Conservation (phyloP, 257 asterid genomes). For the Oldenlandia corymbosa region DNA sequence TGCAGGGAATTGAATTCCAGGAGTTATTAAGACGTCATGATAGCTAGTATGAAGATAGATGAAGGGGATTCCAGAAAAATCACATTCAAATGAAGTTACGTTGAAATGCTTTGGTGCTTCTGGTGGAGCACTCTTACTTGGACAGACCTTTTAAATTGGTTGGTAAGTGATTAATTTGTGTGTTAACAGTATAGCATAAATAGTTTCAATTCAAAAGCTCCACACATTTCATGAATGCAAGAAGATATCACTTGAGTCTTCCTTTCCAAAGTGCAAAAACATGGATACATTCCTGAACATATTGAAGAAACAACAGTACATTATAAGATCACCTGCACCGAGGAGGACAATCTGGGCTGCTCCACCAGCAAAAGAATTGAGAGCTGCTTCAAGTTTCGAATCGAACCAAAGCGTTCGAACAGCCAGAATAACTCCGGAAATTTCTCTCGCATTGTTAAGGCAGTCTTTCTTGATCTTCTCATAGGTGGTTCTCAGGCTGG, state of each 20-base stretch:
- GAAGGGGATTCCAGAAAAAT: background rate
- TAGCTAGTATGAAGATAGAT: background rate
- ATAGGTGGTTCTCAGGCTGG: constrained; percentile 48
- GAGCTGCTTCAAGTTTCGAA: constrained; percentile 71
- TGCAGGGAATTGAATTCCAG: constrained; percentile 35
- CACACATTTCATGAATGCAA: background rate
- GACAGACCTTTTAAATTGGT: background rate
- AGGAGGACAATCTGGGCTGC: constrained; percentile 88
- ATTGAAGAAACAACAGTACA: background rate
- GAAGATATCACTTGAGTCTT: background rate
- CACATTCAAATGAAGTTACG: background rate
- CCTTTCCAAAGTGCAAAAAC: background rate
- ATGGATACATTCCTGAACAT: background rate
- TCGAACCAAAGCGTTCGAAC: constrained; percentile 94
- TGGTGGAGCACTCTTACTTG: background rate
- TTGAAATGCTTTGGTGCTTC: background rate
- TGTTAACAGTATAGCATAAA: background rate
- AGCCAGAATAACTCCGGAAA: constrained; percentile 86
- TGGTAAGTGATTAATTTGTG: background rate
- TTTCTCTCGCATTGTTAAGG: constrained; percentile 73
- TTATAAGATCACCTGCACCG: constrained; percentile 67
- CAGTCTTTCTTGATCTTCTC: constrained; percentile 86
- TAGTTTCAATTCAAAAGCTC: background rate
- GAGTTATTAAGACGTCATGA: background rate
- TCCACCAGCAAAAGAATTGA: constrained; percentile 53